phyloP scores from a whole-genome alignment of 1,284 basidiomycete species.

The Puccinia hordei region DNA sequence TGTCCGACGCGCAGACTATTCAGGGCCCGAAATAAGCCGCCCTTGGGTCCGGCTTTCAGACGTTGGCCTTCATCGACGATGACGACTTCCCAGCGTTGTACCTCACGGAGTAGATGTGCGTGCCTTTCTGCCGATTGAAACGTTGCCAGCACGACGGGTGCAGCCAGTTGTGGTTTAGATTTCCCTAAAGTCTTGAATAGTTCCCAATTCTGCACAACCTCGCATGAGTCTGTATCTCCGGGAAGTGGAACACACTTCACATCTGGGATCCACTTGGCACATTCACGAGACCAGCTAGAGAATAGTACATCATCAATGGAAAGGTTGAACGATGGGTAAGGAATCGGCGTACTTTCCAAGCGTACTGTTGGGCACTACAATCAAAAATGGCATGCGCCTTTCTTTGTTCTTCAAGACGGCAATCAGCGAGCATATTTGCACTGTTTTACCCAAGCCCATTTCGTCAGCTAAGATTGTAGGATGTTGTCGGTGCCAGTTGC shows the following conservation, averaged over 20 bases:
- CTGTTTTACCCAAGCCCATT: slow-evolving; percentile 93
- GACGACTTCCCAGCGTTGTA: slow-evolving; percentile 86
- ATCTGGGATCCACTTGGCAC: slow-evolving; percentile 80
- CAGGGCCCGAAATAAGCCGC: slow-evolving; percentile 78
- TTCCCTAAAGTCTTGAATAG: slow-evolving; percentile 67
- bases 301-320: not conserved
- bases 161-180: slow-evolving; percentile 55
- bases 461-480: slow-evolving; percentile 95
- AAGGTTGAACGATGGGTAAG: not conserved
- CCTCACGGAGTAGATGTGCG: slow-evolving; percentile 74
- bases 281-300: slow-evolving; percentile 68
- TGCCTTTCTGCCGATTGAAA: slow-evolving; percentile 68
- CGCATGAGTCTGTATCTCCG: slow-evolving; percentile 67
- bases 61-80: slow-evolving; percentile 89
- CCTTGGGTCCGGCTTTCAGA: slow-evolving; percentile 65
- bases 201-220: slow-evolving; percentile 79
- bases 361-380: slow-evolving; percentile 92
- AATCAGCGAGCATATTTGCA: slow-evolving; percentile 84
- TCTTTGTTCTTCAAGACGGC: slow-evolving; percentile 71
- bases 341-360: slow-evolving; percentile 72
- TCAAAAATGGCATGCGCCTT: slow-evolving; percentile 73
- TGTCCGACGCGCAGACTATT: slow-evolving; percentile 77
- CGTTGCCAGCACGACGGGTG: slow-evolving; percentile 78
- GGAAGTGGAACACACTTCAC: slow-evolving; percentile 75
- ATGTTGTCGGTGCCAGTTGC: slow-evolving; percentile 84